Evolutionary conservation across 306 rosid species (phyloP).

Genomic region (Luffa aegyptiaca): DNA sequence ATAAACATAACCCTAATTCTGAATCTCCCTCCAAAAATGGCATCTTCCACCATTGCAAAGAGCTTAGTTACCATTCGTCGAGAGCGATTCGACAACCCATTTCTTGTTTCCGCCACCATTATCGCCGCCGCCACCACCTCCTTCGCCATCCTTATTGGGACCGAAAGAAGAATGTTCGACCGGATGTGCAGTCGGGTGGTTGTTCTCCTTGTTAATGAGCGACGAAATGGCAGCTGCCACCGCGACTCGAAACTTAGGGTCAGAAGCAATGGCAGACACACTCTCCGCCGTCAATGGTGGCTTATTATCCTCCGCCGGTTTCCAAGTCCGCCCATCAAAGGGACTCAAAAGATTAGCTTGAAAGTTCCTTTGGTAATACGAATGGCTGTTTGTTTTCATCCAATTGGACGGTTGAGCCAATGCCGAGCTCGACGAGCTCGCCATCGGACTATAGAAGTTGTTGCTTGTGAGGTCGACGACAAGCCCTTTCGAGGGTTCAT

Average conservation of each 20-base stretch:
- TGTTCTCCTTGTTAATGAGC: conserved; percentile 47
- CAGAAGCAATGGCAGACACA: conserved; percentile 66
- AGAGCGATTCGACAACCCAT: conserved; percentile 37
- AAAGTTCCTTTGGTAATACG: neutral
- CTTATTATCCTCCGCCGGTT: conserved; percentile 16
- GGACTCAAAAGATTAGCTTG: neutral
- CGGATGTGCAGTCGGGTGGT: neutral
- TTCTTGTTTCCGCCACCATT: conserved; percentile 24
- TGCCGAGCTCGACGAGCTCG: neutral
- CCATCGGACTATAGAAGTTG: neutral
- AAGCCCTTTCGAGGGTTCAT: conserved; percentile 50
- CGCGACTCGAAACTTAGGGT: conserved; percentile 80
- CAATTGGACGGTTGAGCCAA: neutral
- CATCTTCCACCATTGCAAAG: neutral
- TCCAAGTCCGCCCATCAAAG: neutral
- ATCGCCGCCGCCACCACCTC: neutral
- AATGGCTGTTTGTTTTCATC: neutral
- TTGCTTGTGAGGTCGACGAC: conserved; percentile 48
- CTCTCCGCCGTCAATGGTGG: conserved; percentile 24
- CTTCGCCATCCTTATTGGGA: neutral
- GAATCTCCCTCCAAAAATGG: neutral
- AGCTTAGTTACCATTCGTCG: conserved; percentile 22
- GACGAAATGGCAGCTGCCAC: conserved; percentile 85
- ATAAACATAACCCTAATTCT: neutral
- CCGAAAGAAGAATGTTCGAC: neutral